Evolutionary conservation across 1,139 yeast species (phyloP).

Genomic region (Hemisphaericaspora xylofermentans): DNA sequence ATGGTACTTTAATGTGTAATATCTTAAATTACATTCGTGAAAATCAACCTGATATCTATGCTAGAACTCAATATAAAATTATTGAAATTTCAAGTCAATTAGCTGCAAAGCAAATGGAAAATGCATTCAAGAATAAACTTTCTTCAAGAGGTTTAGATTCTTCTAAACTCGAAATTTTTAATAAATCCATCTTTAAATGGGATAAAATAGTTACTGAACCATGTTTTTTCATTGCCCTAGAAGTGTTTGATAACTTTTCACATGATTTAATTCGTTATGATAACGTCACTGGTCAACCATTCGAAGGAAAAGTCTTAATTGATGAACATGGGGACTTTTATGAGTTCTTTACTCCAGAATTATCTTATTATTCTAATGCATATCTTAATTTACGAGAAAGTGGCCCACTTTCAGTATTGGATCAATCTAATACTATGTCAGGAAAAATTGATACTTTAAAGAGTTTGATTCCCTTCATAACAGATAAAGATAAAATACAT

Average conservation of each 20-base stretch:
- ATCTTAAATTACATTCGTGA: constrained; percentile 65
- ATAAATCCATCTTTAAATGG: constrained; percentile 80
- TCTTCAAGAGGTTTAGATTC: constrained; percentile 42
- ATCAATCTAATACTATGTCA: constrained; percentile 18
- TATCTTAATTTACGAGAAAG: constrained; percentile 56
- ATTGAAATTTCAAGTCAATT: constrained; percentile 74
- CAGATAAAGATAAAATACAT: constrained; percentile 35
- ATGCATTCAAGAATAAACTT: constrained; percentile 36
- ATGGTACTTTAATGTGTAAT: constrained; percentile 81
- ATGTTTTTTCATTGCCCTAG: constrained; percentile 77
- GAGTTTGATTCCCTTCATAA: constrained; percentile 31
- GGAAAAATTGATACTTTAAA: constrained; percentile 27
- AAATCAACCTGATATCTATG: constrained; percentile 70
- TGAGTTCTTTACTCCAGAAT: constrained; percentile 69
- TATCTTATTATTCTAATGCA: constrained; percentile 60
- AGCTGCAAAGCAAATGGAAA: constrained; percentile 58
- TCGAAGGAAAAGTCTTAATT: constrained; percentile 75
- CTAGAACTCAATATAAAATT: constrained; percentile 65
- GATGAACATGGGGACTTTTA: constrained; percentile 76
- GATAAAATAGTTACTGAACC: constrained; percentile 60
- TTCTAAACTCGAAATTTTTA: constrained; percentile 59
- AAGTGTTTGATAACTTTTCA: constrained; percentile 82
- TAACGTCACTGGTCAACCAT: constrained; percentile 61
- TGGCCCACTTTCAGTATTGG: constrained; percentile 37
- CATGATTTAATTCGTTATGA: constrained; percentile 84